These are phyloP conservation scores for Isochrysis galbana DNA, from an alignment of 78 protist species.

Conservation along the genomic window DNA sequence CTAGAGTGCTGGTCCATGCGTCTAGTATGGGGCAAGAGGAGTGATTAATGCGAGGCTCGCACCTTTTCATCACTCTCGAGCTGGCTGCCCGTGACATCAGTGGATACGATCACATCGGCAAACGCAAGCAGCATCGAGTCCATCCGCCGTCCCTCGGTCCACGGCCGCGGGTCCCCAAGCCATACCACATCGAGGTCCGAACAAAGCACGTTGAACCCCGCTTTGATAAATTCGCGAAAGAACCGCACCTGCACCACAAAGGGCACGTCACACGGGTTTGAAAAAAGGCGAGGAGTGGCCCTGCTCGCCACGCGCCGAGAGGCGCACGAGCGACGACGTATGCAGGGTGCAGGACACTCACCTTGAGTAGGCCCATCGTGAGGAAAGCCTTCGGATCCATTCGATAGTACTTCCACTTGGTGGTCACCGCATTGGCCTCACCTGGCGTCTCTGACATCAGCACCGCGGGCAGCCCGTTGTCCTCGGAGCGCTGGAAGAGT, in stretches of 20 bases:
- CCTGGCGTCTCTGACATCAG: neutral
- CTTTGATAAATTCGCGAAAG: neutral
- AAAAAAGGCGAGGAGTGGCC: too few relatives aligned
- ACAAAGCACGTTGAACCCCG: neutral
- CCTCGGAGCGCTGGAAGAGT: neutral
- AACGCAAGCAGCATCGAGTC: neutral
- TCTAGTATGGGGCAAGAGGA: too few relatives aligned
- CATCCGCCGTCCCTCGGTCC: neutral
- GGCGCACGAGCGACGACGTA: too few relatives aligned
- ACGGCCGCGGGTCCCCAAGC: neutral
- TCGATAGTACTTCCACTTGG: neutral
- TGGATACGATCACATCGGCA: neutral
- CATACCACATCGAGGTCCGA: neutral
- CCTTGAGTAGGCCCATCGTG: neutral
- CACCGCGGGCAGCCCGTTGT: neutral
- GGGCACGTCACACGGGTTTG: too few relatives aligned
- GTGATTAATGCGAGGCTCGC: too few relatives aligned
- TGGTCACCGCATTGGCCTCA: neutral
- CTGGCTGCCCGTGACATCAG: neutral
- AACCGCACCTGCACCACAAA: constrained; percentile 6
- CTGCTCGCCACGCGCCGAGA: too few relatives aligned
- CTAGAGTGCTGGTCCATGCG: too few relatives aligned
- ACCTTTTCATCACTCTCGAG: too few relatives aligned
- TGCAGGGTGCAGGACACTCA: neutral
- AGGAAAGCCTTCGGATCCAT: constrained; percentile 1